Evolutionary conservation across 805 yeast genomes (phyloP), one percentile per base, ranked within the genome.

Genomic region (Candida manassasensis): DNA sequence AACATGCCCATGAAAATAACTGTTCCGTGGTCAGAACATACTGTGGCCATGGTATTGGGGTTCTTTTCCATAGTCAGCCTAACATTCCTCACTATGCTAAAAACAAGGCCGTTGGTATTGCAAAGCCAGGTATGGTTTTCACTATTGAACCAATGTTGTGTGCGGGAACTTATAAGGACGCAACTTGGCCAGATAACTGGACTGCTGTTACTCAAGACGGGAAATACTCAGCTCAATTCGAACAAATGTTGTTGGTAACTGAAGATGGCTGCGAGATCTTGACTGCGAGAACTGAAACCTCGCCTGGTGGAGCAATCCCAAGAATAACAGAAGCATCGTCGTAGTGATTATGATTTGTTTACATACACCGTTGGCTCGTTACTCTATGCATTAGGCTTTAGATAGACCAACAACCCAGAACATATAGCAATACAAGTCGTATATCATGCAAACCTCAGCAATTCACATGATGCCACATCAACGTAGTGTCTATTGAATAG

Each of bases 131-230:
- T 15, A 84, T 89, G 82, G 87, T 85, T 10, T 93, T 93, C 69
- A 93, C 98, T 15, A 86, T 93, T 39, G 98, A 93, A 63, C 98
- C 98, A 30, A 93, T 93, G 98, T 76, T 93, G 47, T 84, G 86
- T 55, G 67, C 79, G 45, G 98, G 98, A 6, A 66, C 82, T 0
- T 82, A 76, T 66, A 76, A 76, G 52, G 97, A 89, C 59, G 61
- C 74, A 40, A 69, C 79, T 38, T 93, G 98, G 98, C 98, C 98
- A 3, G 98, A 93, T 59, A 84, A 86, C 59, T 93, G 98, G 98
- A 93, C 98, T 4, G 77, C 95, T 2, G 76, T 77, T 12, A 93
- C 98, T 12, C 79, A 79, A 27, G 98, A 93, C 55, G 98, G 98
- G 36, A 77, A 77, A 52, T 68, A 75, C 41, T 81, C 90, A 49